phyloP scores from a whole-genome alignment of 78 protist genomes.

The Dictyostelium discoideum region dicty_2.7 NC_007088.5:2093001-2093500 shows the following conservation, averaged over 20 bases:
- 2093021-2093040: conserved; percentile 33
- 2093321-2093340: neutral
- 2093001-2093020: conserved; percentile 47
- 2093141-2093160: neutral
- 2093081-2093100: neutral
- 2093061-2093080: conserved; percentile 58
- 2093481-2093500: neutral
- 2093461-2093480: neutral
- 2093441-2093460: neutral
- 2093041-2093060: conserved; percentile 24
- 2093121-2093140: neutral
- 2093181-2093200: neutral
- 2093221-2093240: conserved; percentile 47
- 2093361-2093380: neutral
- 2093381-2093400: neutral
- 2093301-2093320: neutral
- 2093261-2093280: conserved; percentile 37
- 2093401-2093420: no score
- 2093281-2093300: conserved; percentile 29
- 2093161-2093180: neutral
- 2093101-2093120: neutral
- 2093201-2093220: neutral
- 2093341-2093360: neutral
- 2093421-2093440: neutral
- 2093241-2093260: conserved; percentile 52